phyloP scores from a whole-genome alignment of 108 stramenopile genomes.

The Poteriospumella lacustris region DNA sequence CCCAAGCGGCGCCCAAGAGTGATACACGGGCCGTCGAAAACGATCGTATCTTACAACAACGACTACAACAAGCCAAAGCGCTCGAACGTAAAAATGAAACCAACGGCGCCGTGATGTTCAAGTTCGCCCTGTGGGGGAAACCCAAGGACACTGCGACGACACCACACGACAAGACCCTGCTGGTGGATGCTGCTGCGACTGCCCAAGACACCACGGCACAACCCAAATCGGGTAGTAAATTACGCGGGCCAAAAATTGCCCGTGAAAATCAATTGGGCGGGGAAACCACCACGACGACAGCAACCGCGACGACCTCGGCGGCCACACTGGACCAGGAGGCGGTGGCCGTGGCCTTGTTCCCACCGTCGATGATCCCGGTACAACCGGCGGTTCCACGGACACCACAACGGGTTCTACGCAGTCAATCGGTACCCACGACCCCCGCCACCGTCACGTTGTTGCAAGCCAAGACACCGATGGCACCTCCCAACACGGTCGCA shows the following conservation, averaged over 20 bases:
- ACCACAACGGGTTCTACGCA: not conserved
- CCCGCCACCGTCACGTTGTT: not conserved
- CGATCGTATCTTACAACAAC: constrained; percentile 16
- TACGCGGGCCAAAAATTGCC: not conserved
- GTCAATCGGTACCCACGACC: not conserved
- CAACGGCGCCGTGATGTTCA: constrained; percentile 9
- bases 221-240: not conserved
- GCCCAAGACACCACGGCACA: not conserved
- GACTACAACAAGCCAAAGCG: constrained; percentile 27
- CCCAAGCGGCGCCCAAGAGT: too few relatives aligned
- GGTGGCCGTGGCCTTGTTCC: too few relatives aligned
- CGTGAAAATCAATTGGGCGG: too few relatives aligned
- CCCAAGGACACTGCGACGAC: not conserved
- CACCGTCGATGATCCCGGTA: too few relatives aligned
- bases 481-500: too few relatives aligned
- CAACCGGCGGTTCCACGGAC: too few relatives aligned
- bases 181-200: not conserved
- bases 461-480: not conserved
- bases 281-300: too few relatives aligned
- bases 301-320: too few relatives aligned
- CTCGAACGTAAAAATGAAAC: constrained; percentile 9
- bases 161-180: not conserved
- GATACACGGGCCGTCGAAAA: not conserved
- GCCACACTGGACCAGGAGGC: too few relatives aligned
- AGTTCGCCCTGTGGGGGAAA: constrained; percentile 13